phyloP scores from a whole-genome alignment of 352 stramenopile species.

The Pythium dissimile region DNA sequence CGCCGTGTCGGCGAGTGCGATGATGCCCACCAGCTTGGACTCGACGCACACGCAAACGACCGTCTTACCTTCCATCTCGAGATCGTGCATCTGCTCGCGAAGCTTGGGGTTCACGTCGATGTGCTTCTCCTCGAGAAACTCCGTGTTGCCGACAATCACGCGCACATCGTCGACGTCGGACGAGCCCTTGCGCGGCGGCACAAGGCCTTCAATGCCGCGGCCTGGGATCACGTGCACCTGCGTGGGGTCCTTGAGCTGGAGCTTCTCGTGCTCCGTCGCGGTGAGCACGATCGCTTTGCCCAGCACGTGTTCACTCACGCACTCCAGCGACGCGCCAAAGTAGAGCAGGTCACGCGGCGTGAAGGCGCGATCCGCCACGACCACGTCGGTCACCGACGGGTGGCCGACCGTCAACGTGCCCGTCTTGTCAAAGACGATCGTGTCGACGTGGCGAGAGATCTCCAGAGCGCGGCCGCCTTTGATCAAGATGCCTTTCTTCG shows the following conservation, averaged over 20 bases:
- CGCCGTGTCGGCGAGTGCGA: conserved; percentile 73
- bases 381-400: conserved; percentile 75
- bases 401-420: conserved; percentile 88
- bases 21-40: conserved; percentile 62
- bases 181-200: conserved; percentile 30
- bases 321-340: conserved; percentile 77
- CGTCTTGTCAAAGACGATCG: conserved; percentile 93
- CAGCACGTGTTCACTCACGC: conserved; percentile 83
- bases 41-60: conserved; percentile 79
- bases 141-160: conserved; percentile 74
- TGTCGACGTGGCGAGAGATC: conserved; percentile 79
- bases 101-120: conserved; percentile 63
- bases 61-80: conserved; percentile 85
- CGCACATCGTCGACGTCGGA: conserved; percentile 19
- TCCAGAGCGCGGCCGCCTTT: conserved; percentile 82
- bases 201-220: conserved; percentile 70
- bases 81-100: conserved; percentile 69
- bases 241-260: conserved; percentile 64
- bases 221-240: conserved; percentile 76
- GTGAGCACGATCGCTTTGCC: conserved; percentile 80
- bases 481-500: conserved; percentile 87
- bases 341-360: conserved; percentile 73
- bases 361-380: conserved; percentile 59
- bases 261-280: conserved; percentile 71
- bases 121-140: conserved; percentile 77